Evolutionary conservation across 768 basidiomycete species (phyloP).

Genomic region (Macrolepiota albuminosa): DNA sequence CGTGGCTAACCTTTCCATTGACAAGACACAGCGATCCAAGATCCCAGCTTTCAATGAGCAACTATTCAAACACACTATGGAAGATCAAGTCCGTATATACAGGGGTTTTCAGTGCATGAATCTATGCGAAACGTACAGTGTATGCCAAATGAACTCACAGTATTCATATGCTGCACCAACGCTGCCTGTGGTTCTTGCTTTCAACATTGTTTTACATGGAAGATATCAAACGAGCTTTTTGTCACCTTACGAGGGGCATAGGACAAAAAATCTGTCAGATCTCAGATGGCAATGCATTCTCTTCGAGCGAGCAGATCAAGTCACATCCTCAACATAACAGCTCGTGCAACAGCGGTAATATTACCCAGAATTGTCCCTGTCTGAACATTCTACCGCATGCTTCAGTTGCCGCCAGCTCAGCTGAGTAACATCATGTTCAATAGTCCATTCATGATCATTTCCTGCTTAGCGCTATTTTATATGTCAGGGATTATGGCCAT

Average conservation of each 20-base stretch:
- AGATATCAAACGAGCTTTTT: not conserved
- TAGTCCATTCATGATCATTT: not conserved
- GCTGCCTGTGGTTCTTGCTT: not conserved
- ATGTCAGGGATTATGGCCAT: too few relatives aligned
- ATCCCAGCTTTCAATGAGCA: not conserved
- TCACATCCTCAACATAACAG: not conserved
- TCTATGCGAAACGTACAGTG: not conserved
- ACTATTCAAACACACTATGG: too few relatives aligned
- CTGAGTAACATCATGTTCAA: not conserved
- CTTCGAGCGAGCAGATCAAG: not conserved
- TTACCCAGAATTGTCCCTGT: not conserved
- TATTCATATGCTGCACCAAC: not conserved
- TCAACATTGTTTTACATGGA: too few relatives aligned
- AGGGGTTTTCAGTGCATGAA: not conserved
- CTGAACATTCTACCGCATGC: not conserved
- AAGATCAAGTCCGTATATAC: not conserved
- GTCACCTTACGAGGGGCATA: not conserved
- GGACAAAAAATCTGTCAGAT: not conserved
- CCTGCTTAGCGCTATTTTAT: not conserved
- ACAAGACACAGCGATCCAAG: not conserved
- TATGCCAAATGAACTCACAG: not conserved
- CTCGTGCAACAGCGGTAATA: not conserved
- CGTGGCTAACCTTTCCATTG: not conserved
- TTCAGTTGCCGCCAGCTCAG: not conserved
- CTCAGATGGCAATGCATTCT: not conserved